Evolutionary conservation across 225 moss, liverwort and hornwort genomes (phyloP), one percentile per base, ranked within the genome.

Genomic region (Pseudisothecium myosuroides): DNA sequence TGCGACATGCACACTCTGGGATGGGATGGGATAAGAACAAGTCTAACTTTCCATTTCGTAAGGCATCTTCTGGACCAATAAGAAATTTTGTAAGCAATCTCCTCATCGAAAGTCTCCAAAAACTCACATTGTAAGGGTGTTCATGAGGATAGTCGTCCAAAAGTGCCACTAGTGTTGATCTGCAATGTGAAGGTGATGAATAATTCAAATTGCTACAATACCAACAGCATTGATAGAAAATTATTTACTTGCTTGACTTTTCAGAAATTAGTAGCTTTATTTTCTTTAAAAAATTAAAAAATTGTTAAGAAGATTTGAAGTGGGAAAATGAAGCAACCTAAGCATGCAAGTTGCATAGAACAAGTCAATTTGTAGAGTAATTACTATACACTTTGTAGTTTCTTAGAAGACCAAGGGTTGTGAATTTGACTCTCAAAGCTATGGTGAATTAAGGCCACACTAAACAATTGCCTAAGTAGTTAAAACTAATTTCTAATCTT

Each of bases 1-100:
- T 76, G 49, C 18, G 66, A 81, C 93, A 95, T 28, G 31, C 50
- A 87, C 95, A 95, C 76, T 95, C 92, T 55, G 89, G 91, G 7
- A 91, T 49, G 18, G 95, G 92, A 17, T 95, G 88, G 43, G 92
- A 89, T 4, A 95, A 47, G 64, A 95, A 95, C 20, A 90, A 63
- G 7, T 89, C 45, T 11, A 41, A 87, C 83, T 94, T 95, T 11
- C 50, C 63, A 32, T 31, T 67, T 60, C 77, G 76, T n/a, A 85
- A 88, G 1, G 81, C 86, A 68, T 83, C 80, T 79, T 85, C 32
- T 47, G 32, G 64, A 41, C 32, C 81, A 49, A 91, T 26, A 9
- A 88, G 87, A 62, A 90, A 91, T 10, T 87, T 21, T 79, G 58
- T 39, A n/a, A 95, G 76, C 31, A 89, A 37, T 47, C 45, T 84